Evolutionary conservation across 257 asterid genomes (phyloP).

Genomic region (Linaria vulgaris): DNA sequence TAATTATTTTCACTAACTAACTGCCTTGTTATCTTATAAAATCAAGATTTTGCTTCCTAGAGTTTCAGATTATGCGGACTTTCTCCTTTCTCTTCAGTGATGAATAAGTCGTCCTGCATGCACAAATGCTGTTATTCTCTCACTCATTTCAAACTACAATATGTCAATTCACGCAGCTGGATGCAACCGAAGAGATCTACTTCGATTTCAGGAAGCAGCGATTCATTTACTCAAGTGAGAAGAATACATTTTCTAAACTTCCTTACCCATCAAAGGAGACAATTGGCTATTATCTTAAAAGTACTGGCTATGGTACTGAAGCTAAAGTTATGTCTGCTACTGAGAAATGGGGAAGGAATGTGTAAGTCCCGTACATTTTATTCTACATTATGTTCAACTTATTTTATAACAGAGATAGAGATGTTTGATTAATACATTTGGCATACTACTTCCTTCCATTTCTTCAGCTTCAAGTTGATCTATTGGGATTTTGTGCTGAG

Average conservation of each 20-base stretch:
- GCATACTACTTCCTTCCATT: slow-evolving; percentile 5
- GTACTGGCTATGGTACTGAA: slow-evolving; percentile 90
- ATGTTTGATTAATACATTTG: slow-evolving; percentile 16
- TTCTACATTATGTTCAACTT: slow-evolving; percentile 15
- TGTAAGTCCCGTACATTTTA: slow-evolving; percentile 55
- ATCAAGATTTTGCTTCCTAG: no score
- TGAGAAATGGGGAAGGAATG: slow-evolving; percentile 98
- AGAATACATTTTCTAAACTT: slow-evolving; percentile 70
- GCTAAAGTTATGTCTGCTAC: slow-evolving; percentile 75
- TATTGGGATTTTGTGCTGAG: no score
- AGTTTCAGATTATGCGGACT: no score
- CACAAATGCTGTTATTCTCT: slow-evolving; percentile 1
- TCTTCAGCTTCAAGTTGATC: not conserved
- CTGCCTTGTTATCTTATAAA: no score
- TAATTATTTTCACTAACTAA: no score
- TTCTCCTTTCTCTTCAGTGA: not conserved
- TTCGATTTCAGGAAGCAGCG: slow-evolving; percentile 95
- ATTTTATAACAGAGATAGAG: slow-evolving; percentile 19
- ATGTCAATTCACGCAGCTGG: slow-evolving; percentile 39
- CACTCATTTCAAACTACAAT: not conserved
- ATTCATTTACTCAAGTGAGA: slow-evolving; percentile 75
- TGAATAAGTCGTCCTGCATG: not conserved
- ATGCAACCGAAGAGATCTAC: slow-evolving; percentile 76
- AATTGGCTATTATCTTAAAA: slow-evolving; percentile 81
- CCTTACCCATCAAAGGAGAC: slow-evolving; percentile 93